Evolutionary conservation across 2,329 filamentous ascomycete species (phyloP).

Genomic region (Fusarium udum): DNA sequence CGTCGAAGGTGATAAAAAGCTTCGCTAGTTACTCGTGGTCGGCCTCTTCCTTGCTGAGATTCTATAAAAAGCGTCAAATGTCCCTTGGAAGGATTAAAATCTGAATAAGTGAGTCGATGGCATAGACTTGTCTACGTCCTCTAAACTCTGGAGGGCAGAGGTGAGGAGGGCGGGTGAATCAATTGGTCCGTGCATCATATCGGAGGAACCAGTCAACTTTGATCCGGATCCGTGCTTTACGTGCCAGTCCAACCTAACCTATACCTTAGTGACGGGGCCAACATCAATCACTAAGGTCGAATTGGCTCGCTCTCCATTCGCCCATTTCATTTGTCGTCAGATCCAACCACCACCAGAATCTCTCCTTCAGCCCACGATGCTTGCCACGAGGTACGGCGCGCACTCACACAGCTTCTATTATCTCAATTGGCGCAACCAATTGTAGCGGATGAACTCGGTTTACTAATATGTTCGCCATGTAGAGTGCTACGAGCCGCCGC

Average conservation of each 20-base stretch:
- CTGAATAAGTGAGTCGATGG: slow-evolving; percentile 24
- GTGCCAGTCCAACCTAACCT: neutral
- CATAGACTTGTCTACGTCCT: slow-evolving; percentile 9
- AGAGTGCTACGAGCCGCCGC: slow-evolving; percentile 62
- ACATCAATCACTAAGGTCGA: slow-evolving; percentile 36
- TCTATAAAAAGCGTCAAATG: slow-evolving; percentile 1
- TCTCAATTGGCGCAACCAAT: slow-evolving; percentile 14
- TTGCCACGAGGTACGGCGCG: slow-evolving; percentile 51
- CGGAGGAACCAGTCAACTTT: slow-evolving; percentile 40
- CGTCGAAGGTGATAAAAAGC: neutral
- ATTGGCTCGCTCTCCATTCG: slow-evolving; percentile 46
- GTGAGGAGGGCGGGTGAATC: slow-evolving; percentile 30
- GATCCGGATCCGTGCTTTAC: slow-evolving; percentile 31
- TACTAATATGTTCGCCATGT: slow-evolving; percentile 28
- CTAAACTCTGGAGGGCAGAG: slow-evolving; percentile 28
- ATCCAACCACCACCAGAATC: slow-evolving; percentile 40
- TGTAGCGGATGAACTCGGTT: neutral
- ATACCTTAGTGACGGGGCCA: slow-evolving; percentile 11
- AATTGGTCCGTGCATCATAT: slow-evolving; percentile 34
- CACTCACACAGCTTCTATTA: neutral
- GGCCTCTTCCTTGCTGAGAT: neutral
- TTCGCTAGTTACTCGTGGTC: neutral
- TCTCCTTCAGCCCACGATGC: slow-evolving; percentile 46
- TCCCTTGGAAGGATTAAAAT: slow-evolving; percentile 7
- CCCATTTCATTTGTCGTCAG: slow-evolving; percentile 44